A percentile compares a stretch with the other conserved stretches of the same genome.
Evolutionary conservation across 2,329 filamentous ascomycete species (phyloP).

Genomic region (Fusarium pseudograminearum): DNA sequence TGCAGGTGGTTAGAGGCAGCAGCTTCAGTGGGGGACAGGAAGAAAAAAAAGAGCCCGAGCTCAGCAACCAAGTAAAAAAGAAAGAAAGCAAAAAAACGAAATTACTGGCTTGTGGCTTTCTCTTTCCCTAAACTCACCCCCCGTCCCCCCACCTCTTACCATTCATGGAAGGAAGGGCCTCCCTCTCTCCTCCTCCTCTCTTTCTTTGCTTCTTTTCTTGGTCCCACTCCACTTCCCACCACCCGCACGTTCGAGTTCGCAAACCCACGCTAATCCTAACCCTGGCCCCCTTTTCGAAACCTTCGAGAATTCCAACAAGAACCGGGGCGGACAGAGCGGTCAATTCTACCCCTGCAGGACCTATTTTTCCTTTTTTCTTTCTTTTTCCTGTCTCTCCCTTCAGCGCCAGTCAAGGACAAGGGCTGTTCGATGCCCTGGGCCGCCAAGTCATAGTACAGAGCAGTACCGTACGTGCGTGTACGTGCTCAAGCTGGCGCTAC

Average conservation of each 20-base stretch:
- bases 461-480: conserved; percentile 3
- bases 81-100: conserved; percentile 7
- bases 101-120: conserved; percentile 29
- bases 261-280: conserved; percentile 40
- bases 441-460: background rate
- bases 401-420: conserved; percentile 40
- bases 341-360: conserved; percentile 40
- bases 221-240: conserved; percentile 22
- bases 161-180: background rate
- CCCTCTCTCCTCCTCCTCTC: conserved; percentile 4
- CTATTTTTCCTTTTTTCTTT: background rate
- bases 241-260: conserved; percentile 39
- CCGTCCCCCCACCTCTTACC: background rate
- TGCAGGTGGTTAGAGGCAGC: background rate
- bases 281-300: conserved; percentile 49
- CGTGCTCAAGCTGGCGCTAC: conserved; percentile 26
- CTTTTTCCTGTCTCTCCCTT: conserved; percentile 28
- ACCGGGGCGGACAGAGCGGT: conserved; percentile 47
- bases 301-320: conserved; percentile 49
- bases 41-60: background rate
- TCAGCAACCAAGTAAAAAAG: background rate
- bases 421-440: conserved; percentile 32
- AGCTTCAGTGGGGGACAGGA: background rate
- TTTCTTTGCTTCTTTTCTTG: conserved; percentile 4
- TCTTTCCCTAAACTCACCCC: conserved; percentile 20